phyloP scores from a whole-genome alignment of 306 rosid species.

The Gillenia trifoliata region DNA sequence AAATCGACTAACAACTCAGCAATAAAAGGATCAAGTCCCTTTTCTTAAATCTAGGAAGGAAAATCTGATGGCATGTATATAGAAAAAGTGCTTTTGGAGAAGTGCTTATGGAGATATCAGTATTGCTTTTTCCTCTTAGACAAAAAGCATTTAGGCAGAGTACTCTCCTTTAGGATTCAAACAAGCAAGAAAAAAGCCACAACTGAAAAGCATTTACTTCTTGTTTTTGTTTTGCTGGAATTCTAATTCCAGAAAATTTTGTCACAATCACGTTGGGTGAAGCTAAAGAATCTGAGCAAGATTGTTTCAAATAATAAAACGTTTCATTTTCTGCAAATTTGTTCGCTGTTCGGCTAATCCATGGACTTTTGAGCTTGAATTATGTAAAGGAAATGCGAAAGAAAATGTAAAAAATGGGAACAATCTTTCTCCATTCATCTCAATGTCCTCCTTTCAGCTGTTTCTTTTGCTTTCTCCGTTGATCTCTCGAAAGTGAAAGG shows the following conservation, averaged over 20 bases:
- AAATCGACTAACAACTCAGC: constrained; percentile 43
- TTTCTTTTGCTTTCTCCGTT: constrained; percentile 60
- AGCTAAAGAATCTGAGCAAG: not conserved
- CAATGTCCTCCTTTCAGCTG: constrained; percentile 28
- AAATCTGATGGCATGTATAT: constrained; percentile 35
- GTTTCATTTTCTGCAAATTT: not conserved
- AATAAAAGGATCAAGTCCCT: constrained; percentile 10
- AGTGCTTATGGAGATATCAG: constrained; percentile 9
- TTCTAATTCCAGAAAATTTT: constrained; percentile 1
- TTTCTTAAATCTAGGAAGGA: constrained; percentile 28
- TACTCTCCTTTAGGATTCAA: constrained; percentile 15
- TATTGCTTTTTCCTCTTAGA: constrained; percentile 1
- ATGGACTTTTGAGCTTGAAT: not conserved
- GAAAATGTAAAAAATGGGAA: too few species aligned
- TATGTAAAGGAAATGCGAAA: not conserved
- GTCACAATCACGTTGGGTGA: not conserved
- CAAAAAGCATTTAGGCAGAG: constrained; percentile 11
- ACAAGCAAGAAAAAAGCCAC: not conserved
- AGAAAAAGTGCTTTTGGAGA: constrained; percentile 12
- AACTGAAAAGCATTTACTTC: not conserved
- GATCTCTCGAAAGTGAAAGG: constrained; percentile 61
- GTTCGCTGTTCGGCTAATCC: not conserved
- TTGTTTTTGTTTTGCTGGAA: not conserved
- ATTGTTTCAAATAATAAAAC: not conserved
- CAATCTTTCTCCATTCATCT: not conserved